Evolutionary conservation across 345 rosid genomes (phyloP), one percentile per base, ranked within the genome.

Genomic region (Citrus unshiu): DNA sequence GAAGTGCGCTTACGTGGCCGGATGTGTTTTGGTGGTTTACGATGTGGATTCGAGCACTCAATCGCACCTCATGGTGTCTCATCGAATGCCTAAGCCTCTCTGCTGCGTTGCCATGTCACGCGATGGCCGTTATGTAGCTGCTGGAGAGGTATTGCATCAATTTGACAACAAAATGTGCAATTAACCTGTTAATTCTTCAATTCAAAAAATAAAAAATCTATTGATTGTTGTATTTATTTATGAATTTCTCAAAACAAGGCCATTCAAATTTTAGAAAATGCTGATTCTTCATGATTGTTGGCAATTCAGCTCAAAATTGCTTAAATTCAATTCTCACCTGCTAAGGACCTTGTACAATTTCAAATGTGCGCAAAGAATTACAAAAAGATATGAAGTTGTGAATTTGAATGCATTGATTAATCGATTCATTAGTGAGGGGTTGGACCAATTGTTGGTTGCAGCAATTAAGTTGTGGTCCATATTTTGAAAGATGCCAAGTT

Each of bases 11-110:
- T 94, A 94, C 78, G 78, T 90, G 49, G 98, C 97, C 0, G 98
- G 97, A 43, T 94, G 97, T 39, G 97, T 89, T 56, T 93, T 82
- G 83, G 97, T 92, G 79, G 84, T 88, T 72, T 90, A 87, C 68
- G 73, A 92, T 75, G 93, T 84, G 18, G 87, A 83, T 68, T 83
- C 89, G 0, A 84, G 82, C 40, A 78, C 82, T 58, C 97, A 91
- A 37, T 92, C 93, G 9, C 95, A 89, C 61, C 92, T 94, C 70
- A 68, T 85, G 73, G 92, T 83, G 54, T 84, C 94, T 82, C 94
- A 88, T 40, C 84, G 94, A 54, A 73, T 83, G 70, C 95, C 95
- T 7, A 93, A 86, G 77, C 89, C 94, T 43, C 80, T 92, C 77
- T 82, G 78, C 81, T 92, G 93, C 70, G 91, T 94, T 24, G 91